Base-by-base conservation (phyloP, 2,329 filamentous ascomycete genomes). In the Shiraia bambusicola region DNA sequence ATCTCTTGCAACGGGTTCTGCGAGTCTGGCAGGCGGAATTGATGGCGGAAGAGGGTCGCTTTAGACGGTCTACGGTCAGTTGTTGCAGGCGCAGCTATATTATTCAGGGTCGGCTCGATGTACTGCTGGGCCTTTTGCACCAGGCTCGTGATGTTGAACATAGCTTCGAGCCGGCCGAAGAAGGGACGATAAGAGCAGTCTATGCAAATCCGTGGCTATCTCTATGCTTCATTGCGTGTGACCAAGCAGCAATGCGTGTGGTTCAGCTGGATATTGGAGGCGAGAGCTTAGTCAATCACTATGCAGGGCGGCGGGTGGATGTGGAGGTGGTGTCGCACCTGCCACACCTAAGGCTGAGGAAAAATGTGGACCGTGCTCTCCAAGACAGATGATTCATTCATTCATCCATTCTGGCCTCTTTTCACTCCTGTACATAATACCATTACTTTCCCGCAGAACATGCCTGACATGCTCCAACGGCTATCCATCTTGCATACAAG, bases 1-100 rank as follows among this genome's bases (percentile, higher is more conserved):
- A 98, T 96, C 76, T 98, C 93, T 73, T 94, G 90, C 43, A 97
- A 80, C 41, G 93, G 93, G 50, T 87, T 91, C 72, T 98, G 92
- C 28, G 88, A 86, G 63, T 89, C 83, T 32, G 93, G 93, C 25
- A 98, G 85, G 54, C 93, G 88, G 75, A 98, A 98, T 72, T 98
- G 93, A 69, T 87, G 86, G 73, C 93, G 90, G 75, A 97, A 98
- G 45, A 97, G 82, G 37, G 87, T 86, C 41, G 90, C 84, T 74
- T 96, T 97, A 64, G 91, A 92, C 35, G 91, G 90, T 66, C 88
- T 86, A 50, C 81, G 81, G 70, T 93, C 88, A 45, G 85, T 82
- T 9, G 65, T 56, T 61, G 83, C 80, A 56, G 84, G 82, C 45
- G 88, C 78, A 26, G 50, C 82, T 29, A 73, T 69, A 34, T 42